Conservation (phyloP, 2,329 filamentous ascomycete genomes). For the Annulohypoxylon truncatum region DNA sequence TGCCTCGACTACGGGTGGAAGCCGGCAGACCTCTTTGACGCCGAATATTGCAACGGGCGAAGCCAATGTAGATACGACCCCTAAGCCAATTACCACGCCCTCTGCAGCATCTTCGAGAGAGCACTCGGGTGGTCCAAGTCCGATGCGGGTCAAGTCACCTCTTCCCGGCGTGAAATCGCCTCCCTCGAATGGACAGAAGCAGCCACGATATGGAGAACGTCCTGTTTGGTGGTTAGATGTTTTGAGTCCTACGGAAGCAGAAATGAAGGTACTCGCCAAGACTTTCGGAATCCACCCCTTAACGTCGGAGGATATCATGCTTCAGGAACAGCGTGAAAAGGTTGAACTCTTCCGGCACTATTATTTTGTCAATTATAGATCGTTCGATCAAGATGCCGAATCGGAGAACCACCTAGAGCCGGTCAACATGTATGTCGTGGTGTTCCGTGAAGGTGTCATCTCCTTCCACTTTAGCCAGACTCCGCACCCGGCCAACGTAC, state of each 20-base stretch:
- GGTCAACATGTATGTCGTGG: slow-evolving; percentile 96
- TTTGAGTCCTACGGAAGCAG: slow-evolving; percentile 87
- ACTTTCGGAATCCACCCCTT: slow-evolving; percentile 96
- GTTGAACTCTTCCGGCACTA: slow-evolving; percentile 97
- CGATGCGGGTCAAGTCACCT: slow-evolving; percentile 42
- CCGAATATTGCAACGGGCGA: slow-evolving; percentile 40
- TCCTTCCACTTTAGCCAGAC: slow-evolving; percentile 98
- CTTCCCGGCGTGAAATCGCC: slow-evolving; percentile 42
- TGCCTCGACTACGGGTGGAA: slow-evolving; percentile 55
- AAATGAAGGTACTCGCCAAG: slow-evolving; percentile 94
- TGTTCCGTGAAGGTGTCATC: slow-evolving; percentile 94
- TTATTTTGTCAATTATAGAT: slow-evolving; percentile 98
- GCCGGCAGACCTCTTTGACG: slow-evolving; percentile 59
- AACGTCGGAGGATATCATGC: slow-evolving; percentile 95
- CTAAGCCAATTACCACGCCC: slow-evolving; percentile 29
- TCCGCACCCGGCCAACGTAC: slow-evolving; percentile 95
- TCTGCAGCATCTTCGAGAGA: slow-evolving; percentile 39
- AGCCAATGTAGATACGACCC: slow-evolving; percentile 25
- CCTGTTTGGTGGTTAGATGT: slow-evolving; percentile 98
- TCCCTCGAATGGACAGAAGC: slow-evolving; percentile 47
- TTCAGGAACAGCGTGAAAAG: slow-evolving; percentile 97
- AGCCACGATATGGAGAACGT: slow-evolving; percentile 75
- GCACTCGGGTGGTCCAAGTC: slow-evolving; percentile 41
- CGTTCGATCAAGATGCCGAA: slow-evolving; percentile 92
- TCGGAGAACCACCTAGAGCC: slow-evolving; percentile 93